Evolutionary conservation across 2,329 filamentous ascomycete species (phyloP), one percentile per base, ranked within the genome.

Genomic region (Bipolaris zeicola): DNA sequence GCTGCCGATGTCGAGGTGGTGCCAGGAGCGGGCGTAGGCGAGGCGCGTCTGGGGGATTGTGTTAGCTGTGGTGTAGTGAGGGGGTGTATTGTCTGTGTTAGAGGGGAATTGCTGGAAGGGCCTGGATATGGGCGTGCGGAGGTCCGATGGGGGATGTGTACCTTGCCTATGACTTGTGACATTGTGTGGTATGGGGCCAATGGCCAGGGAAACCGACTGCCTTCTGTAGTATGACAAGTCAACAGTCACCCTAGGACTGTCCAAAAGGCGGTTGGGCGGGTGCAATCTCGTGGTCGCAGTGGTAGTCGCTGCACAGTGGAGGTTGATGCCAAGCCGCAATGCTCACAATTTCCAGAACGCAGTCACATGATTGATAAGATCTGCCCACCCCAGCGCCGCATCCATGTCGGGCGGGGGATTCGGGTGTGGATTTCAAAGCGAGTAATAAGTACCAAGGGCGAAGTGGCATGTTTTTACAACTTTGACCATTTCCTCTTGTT

Each of bases 11-110:
- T 95, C 77, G 83, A 98, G 77, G 87, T 90, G 87, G 80, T 99
- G 95, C 95, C 96, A 99, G 81, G 89, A 87, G 71, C 96, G 89
- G 43, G 93, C 93, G 84, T 98, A 99, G 80, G 95, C 94, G 64
- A 99, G 89, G 74, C 91, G 91, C 60, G 95, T 98, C 93, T 98
- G 68, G 41, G 43, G 10, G 13, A 10, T 28, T 34, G 33, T 45
- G 36, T 71, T 41, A 66, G 56, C 14, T 18, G 20, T 7, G 43
- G 57, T 38, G n/a, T 22, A 14, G 38, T 13, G 7, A 11, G 14
- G 47, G 20, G 20, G 11, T 20, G 28, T 8, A 24, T 24, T 28
- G 45, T 28, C 43, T 13, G 14, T 11, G 39, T 20, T 6, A 37
- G 44, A 28, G 36, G 58, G 43, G 24, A 18, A 18, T 6, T 13